These are phyloP conservation scores for Daphne laureola DNA, from an alignment of 441 rosid species.

Conservation along the genomic window DNA sequence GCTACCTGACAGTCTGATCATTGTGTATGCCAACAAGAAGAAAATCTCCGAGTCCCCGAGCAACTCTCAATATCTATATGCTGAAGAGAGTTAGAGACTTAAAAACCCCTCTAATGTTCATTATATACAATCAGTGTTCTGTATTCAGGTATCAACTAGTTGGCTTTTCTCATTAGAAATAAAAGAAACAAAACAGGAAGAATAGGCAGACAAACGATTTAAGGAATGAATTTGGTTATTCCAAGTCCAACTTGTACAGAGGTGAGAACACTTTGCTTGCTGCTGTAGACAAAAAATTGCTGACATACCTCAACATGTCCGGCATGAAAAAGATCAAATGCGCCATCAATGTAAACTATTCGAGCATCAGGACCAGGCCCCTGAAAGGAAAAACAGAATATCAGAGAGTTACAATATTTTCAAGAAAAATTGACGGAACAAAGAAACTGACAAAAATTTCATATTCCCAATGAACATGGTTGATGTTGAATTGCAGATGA, in stretches of 20 bases:
- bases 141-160: background rate
- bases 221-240: too few relatives aligned
- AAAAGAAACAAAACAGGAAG: background rate
- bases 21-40: constrained; percentile 69
- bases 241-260: too few relatives aligned
- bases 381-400: constrained; percentile 19
- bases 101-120: background rate
- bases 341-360: constrained; percentile 58
- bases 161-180: background rate
- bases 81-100: constrained; percentile 5
- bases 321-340: constrained; percentile 68
- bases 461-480: too few relatives aligned
- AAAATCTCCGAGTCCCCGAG: constrained; percentile 65
- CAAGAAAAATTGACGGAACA: background rate
- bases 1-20: constrained; percentile 58
- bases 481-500: too few relatives aligned
- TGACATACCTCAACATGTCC: constrained; percentile 58
- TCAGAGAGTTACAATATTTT: background rate
- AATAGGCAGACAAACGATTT: background rate
- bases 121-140: background rate
- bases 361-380: constrained; percentile 50
- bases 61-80: constrained; percentile 49
- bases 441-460: too few relatives aligned
- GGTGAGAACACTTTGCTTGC: too few relatives aligned
- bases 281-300: background rate